Conservation (phyloP, 768 basidiomycete species). For the Fomitopsis serialis region DNA sequence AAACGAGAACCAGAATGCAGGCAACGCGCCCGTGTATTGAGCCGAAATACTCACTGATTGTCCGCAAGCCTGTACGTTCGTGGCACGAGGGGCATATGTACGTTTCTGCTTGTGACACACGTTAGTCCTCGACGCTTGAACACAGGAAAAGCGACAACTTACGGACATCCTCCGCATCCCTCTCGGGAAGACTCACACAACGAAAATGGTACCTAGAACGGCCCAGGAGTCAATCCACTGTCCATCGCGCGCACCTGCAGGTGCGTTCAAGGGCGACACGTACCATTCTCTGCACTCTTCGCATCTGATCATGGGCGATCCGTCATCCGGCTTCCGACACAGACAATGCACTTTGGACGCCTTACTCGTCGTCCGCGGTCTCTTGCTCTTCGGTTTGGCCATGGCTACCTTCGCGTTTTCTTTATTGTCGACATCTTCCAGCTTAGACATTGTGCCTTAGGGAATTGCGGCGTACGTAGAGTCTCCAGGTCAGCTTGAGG, state of each 20-base stretch:
- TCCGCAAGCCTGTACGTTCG: constrained; percentile 54
- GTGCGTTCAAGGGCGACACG: constrained; percentile 12
- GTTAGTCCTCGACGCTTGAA: not conserved
- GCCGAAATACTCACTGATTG: constrained; percentile 67
- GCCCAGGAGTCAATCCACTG: not conserved
- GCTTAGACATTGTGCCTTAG: too few relatives aligned
- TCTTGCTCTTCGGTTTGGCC: constrained; percentile 13
- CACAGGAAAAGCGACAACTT: constrained; percentile 28
- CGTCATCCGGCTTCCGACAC: constrained; percentile 69
- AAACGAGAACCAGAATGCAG: not conserved
- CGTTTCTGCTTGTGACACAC: constrained; percentile 36
- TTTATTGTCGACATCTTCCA: constrained; percentile 1
- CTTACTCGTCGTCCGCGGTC: constrained; percentile 10
- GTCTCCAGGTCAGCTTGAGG: too few relatives aligned
- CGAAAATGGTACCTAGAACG: constrained; percentile 71
- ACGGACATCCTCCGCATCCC: constrained; percentile 77
- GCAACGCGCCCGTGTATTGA: not conserved
- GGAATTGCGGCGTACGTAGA: too few relatives aligned
- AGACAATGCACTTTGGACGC: constrained; percentile 42
- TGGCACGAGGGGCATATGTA: constrained; percentile 56
- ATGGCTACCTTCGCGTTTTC: constrained; percentile 16
- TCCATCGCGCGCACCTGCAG: not conserved
- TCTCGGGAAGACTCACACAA: constrained; percentile 61
- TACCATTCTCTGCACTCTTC: constrained; percentile 70
- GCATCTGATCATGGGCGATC: constrained; percentile 77